Evolutionary conservation across 2,329 filamentous ascomycete genomes (phyloP).

Genomic region (Monilinia laxa): DNA sequence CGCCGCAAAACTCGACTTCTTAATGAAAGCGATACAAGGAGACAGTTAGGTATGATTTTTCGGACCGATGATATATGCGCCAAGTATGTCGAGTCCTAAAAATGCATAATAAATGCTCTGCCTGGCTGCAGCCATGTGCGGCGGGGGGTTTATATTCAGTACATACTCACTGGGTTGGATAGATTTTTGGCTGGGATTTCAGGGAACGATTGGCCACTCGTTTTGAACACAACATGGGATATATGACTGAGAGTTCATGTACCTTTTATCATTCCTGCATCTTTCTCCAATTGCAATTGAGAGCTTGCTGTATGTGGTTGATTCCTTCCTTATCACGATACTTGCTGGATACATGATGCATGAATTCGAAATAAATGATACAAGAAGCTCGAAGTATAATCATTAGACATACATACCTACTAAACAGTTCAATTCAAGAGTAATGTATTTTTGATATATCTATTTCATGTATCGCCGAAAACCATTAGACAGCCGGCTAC

Average conservation of each 20-base stretch:
- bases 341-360: background rate
- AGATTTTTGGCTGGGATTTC: background rate
- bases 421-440: too few species aligned
- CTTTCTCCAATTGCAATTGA: constrained; percentile 5
- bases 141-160: background rate
- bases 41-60: background rate
- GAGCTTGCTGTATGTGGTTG: background rate
- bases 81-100: constrained; percentile 13
- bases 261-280: background rate
- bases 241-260: background rate
- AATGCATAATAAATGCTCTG: background rate
- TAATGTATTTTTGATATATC: too few species aligned
- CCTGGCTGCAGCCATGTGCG: constrained; percentile 8
- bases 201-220: background rate
- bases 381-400: too few species aligned
- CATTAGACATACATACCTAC: too few species aligned
- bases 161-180: constrained; percentile 5
- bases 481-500: background rate
- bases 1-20: background rate
- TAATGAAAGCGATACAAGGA: background rate
- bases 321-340: background rate
- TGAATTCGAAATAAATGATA: too few species aligned
- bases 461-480: too few species aligned
- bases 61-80: constrained; percentile 18
- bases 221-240: constrained; percentile 9